Conservation (phyloP, 306 rosid genomes). For the Vigna radiata region DNA sequence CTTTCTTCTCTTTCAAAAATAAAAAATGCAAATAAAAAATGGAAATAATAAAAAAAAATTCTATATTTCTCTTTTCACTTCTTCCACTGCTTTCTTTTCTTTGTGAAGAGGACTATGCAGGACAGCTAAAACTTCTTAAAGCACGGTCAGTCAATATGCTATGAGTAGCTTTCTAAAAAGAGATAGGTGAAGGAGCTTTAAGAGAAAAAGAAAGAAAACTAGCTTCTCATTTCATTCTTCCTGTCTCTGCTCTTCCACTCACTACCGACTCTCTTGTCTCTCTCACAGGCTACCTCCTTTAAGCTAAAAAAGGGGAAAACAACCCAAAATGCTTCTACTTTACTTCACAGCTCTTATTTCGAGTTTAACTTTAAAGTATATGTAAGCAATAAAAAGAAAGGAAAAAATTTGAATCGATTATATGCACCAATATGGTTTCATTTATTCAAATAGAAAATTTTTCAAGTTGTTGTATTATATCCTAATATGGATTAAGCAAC, state of each 20-base stretch:
- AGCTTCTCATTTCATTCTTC: not conserved
- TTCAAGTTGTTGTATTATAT: conserved; percentile 19
- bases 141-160: not conserved
- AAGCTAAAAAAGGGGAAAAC: not conserved
- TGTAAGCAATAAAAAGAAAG: not conserved
- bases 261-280: not conserved
- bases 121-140: conserved; percentile 5
- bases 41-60: conserved; percentile 10
- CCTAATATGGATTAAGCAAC: conserved; percentile 25
- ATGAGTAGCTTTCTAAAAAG: not conserved
- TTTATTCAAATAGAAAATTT: conserved; percentile 8
- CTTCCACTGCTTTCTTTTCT: not conserved
- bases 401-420: not conserved
- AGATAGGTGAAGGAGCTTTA: not conserved
- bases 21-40: not conserved
- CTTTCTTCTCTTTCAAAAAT: conserved; percentile 20
- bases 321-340: not conserved
- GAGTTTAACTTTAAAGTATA: not conserved
- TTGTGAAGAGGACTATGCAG: not conserved
- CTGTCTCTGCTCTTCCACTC: not conserved
- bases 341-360: not conserved
- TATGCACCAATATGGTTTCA: not conserved
- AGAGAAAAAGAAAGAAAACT: not conserved
- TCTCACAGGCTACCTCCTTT: not conserved
- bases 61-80: not conserved